phyloP scores from a whole-genome alignment of 1,284 basidiomycete species.

The Microbotryum saponariae region DNA sequence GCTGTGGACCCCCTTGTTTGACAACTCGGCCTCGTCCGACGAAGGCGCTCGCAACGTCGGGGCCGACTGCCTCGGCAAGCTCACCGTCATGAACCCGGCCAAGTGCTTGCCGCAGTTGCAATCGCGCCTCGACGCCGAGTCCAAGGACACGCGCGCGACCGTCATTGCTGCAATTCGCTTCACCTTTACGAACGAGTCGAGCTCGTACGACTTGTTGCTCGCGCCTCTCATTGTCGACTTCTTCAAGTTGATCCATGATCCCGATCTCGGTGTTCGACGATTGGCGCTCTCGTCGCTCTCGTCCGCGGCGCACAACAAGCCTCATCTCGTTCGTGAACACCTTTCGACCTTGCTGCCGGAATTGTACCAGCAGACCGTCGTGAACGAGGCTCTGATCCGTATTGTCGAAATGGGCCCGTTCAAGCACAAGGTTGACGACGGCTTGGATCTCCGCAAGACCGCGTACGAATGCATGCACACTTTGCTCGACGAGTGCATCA shows the following conservation, averaged over 20 bases:
- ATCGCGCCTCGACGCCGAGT: slow-evolving; percentile 55
- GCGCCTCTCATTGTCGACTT: slow-evolving; percentile 81
- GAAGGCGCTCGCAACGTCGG: slow-evolving; percentile 90
- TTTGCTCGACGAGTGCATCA: slow-evolving; percentile 79
- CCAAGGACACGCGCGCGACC: slow-evolving; percentile 66
- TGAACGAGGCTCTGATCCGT: slow-evolving; percentile 75
- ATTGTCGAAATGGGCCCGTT: slow-evolving; percentile 94
- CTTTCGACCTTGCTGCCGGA: slow-evolving; percentile 66
- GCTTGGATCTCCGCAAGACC: slow-evolving; percentile 75
- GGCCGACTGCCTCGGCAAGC: slow-evolving; percentile 90
- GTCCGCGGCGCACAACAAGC: slow-evolving; percentile 88
- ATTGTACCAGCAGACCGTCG: slow-evolving; percentile 73
- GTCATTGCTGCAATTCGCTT: slow-evolving; percentile 87
- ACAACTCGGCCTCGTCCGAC: slow-evolving; percentile 59
- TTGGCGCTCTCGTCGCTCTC: slow-evolving; percentile 81
- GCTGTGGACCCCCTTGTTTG: slow-evolving; percentile 84
- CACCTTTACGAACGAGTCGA: slow-evolving; percentile 80
- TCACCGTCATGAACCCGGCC: slow-evolving; percentile 80
- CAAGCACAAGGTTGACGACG: slow-evolving; percentile 90
- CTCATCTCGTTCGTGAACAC: slow-evolving; percentile 80
- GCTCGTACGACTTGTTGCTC: slow-evolving; percentile 78
- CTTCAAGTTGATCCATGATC: slow-evolving; percentile 74
- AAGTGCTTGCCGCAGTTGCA: slow-evolving; percentile 88
- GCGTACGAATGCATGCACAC: slow-evolving; percentile 98
- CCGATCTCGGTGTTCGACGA: slow-evolving; percentile 74